Evolutionary conservation across 2,329 filamentous ascomycete genomes (phyloP), one percentile per base, ranked within the genome.

Genomic region (Cryphonectria radicalis): DNA sequence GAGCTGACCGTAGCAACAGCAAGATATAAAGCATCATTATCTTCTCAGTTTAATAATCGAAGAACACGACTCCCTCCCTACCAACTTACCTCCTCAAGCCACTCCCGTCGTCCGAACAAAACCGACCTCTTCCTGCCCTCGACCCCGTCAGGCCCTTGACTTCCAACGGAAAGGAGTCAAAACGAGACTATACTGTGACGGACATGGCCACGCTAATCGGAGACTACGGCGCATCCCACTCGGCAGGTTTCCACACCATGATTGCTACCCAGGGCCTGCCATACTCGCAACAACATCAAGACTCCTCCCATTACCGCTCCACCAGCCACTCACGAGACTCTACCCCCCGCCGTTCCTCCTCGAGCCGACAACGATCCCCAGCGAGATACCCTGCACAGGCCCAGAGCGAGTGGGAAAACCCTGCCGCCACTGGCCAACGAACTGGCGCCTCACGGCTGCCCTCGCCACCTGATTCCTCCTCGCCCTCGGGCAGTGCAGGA

Each of bases 211-310:
- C 88, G 82, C 81, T 90, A 81, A 87, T 90, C 76, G 87, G 88
- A 81, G 93, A 95, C 85, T 90, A 90, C 84, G 65, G 69, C 64
- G 89, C 90, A 82, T 88, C 92, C 81, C 90, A 93, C 83, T 86
- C 90, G 76, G 86, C 89, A 77, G 88, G 90, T 82, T 91, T 92
- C 82, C 89, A 90, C 84, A 89, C 86, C 83, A 92, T 90, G 86
- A 92, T 93, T 84, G 82, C 83, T 72, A 81, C 82, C 70, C 80
- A 85, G 62, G 82, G 82, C 66, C 76, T 84, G 74, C 81, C 71
- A 13, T 75, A 80, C 74, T 84, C 83, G 74, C 83, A 83, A 74
- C 84, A 85, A 74, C 84, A 85, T 75, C 83, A 83, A 74, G 83
- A 83, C 72, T 78, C 84, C 70, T 82, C 70, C 46, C 79, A 80